These are phyloP conservation scores for Hypoxylon sp. DNA, from an alignment of 2,329 filamentous ascomycete genomes.

Conservation along the genomic window DNA sequence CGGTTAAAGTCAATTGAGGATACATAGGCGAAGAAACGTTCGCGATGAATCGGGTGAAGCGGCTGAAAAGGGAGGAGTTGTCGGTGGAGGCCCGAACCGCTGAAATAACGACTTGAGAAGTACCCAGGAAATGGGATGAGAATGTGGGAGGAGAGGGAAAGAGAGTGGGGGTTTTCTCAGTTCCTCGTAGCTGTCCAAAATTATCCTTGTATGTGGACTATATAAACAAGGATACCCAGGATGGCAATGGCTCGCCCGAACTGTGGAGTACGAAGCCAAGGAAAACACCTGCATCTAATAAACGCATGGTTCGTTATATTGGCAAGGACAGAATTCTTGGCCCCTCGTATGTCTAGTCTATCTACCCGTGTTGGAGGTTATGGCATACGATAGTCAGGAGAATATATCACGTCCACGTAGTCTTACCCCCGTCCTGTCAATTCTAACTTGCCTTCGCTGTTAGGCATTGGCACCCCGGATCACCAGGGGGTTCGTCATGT, in stretches of 20 bases:
- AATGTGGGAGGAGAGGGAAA: constrained; percentile 42
- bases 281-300: constrained; percentile 43
- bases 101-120: constrained; percentile 35
- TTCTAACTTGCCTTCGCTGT: constrained; percentile 18
- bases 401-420: constrained; percentile 35
- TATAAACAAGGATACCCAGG: constrained; percentile 19
- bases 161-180: constrained; percentile 43
- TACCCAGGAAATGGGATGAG: constrained; percentile 38
- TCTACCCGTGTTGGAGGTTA: constrained; percentile 11
- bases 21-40: constrained; percentile 20
- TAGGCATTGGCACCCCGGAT: constrained; percentile 3
- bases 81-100: constrained; percentile 31
- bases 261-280: constrained; percentile 42
- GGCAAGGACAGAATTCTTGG: constrained; percentile 26
- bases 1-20: constrained; percentile 41
- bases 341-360: constrained; percentile 8
- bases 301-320: constrained; percentile 39
- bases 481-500: constrained; percentile 13
- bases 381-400: constrained; percentile 22
- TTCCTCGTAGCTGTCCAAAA: background rate
- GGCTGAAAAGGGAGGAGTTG: constrained; percentile 42
- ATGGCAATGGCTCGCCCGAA: constrained; percentile 37
- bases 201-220: background rate
- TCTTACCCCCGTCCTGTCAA: constrained; percentile 17
- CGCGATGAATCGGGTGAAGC: constrained; percentile 39